Evolutionary conservation across 768 basidiomycete genomes (phyloP).

Genomic region (Boletus insuetus): DNA sequence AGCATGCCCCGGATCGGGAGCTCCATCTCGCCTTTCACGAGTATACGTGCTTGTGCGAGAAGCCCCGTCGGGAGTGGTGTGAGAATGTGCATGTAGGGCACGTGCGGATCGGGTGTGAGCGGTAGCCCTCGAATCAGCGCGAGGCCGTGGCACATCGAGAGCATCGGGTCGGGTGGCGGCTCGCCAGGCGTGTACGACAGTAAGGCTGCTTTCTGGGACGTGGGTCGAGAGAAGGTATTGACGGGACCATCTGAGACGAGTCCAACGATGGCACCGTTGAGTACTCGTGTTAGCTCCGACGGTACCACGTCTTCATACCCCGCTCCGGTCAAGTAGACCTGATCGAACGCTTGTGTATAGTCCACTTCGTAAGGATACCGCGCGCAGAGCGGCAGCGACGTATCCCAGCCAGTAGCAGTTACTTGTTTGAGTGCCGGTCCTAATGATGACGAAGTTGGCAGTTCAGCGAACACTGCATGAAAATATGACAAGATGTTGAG

Average conservation of each 20-base stretch:
- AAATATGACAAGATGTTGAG: slow-evolving; percentile 78
- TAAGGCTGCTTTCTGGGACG: background rate
- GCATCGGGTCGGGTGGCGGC: slow-evolving; percentile 51
- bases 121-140: slow-evolving; percentile 63
- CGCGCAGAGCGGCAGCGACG: slow-evolving; percentile 63
- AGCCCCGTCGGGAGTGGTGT: slow-evolving; percentile 63
- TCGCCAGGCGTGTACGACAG: slow-evolving; percentile 61
- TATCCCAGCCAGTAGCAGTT: slow-evolving; percentile 59
- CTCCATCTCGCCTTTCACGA: slow-evolving; percentile 89
- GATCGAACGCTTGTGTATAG: slow-evolving; percentile 52
- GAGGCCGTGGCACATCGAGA: slow-evolving; percentile 70
- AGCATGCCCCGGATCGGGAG: slow-evolving; percentile 86
- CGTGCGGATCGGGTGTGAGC: slow-evolving; percentile 27
- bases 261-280: slow-evolving; percentile 81
- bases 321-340: slow-evolving; percentile 65
- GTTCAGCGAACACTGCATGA: slow-evolving; percentile 46
- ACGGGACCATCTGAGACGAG: slow-evolving; percentile 43
- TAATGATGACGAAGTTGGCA: slow-evolving; percentile 18
- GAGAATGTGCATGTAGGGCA: slow-evolving; percentile 60
- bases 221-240: background rate
- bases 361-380: slow-evolving; percentile 72
- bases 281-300: slow-evolving; percentile 63
- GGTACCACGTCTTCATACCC: slow-evolving; percentile 77
- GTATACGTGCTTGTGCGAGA: slow-evolving; percentile 33
- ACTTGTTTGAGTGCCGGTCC: slow-evolving; percentile 29